Evolutionary conservation across 1,284 basidiomycete species (phyloP).

Genomic region (Wolfiporia cocos): DNA sequence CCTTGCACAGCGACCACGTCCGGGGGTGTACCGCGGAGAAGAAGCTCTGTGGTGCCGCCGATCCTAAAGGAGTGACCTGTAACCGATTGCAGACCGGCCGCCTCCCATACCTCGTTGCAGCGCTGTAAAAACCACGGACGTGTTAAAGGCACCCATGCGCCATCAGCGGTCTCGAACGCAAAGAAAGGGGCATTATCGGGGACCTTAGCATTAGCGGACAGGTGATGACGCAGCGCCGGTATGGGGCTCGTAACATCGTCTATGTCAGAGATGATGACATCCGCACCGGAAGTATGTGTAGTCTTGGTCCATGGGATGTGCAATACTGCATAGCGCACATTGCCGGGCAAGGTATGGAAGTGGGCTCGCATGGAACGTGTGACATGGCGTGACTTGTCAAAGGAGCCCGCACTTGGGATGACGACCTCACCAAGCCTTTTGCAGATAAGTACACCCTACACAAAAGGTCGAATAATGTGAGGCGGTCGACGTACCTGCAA

Average conservation of each 20-base stretch:
- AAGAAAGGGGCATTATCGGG: slow-evolving; percentile 10
- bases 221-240: slow-evolving; percentile 7
- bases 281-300: slow-evolving; percentile 5
- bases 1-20: background rate
- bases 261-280: slow-evolving; percentile 5
- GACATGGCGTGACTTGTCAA: slow-evolving; percentile 5
- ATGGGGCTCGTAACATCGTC: slow-evolving; percentile 4
- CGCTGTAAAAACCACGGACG: slow-evolving; percentile 11
- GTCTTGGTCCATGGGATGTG: slow-evolving; percentile 13
- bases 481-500: background rate
- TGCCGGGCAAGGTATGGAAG: background rate
- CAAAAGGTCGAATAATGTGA: background rate
- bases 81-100: slow-evolving; percentile 3
- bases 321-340: slow-evolving; percentile 2
- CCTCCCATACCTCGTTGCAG: slow-evolving; percentile 13
- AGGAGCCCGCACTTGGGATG: slow-evolving; percentile 2
- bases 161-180: slow-evolving; percentile 3
- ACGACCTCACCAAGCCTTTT: slow-evolving; percentile 10
- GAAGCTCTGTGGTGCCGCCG: slow-evolving; percentile 20
- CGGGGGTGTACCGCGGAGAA: background rate
- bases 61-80: slow-evolving; percentile 25
- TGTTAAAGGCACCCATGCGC: slow-evolving; percentile 8
- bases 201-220: background rate
- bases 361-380: background rate
- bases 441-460: background rate